phyloP scores from a whole-genome alignment of 1,284 basidiomycete species.

The Ceratobasidium sp. region DNA sequence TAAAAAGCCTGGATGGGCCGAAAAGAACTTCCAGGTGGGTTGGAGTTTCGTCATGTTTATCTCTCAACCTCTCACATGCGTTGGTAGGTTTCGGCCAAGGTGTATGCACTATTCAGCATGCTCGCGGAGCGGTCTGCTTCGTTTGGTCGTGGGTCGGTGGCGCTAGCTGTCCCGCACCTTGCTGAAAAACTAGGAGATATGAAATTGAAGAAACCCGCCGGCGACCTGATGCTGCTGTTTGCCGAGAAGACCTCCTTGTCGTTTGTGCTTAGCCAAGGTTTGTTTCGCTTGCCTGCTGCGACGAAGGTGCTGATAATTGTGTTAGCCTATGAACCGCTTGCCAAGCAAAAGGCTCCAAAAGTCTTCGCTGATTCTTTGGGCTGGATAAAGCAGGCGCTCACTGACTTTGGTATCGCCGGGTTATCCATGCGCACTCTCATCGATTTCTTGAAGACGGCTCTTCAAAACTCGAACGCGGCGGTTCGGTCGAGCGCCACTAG shows the following conservation, averaged over 20 bases:
- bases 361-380: slow-evolving; percentile 89
- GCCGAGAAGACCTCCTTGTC: slow-evolving; percentile 94
- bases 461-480: slow-evolving; percentile 93
- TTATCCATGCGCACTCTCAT: slow-evolving; percentile 85
- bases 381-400: slow-evolving; percentile 88
- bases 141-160: slow-evolving; percentile 86
- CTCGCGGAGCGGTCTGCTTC: slow-evolving; percentile 81
- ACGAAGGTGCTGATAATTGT: slow-evolving; percentile 35
- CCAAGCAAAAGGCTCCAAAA: slow-evolving; percentile 96
- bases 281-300: slow-evolving; percentile 45
- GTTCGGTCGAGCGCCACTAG: slow-evolving; percentile 97
- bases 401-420: slow-evolving; percentile 93
- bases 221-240: slow-evolving; percentile 81
- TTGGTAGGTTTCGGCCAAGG: slow-evolving; percentile 80
- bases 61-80: slow-evolving; percentile 3
- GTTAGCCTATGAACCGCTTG: slow-evolving; percentile 86
- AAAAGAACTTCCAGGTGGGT: slow-evolving; percentile 96
- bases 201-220: slow-evolving; percentile 97
- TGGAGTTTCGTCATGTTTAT: slow-evolving; percentile 1
- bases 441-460: slow-evolving; percentile 84
- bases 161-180: slow-evolving; percentile 82
- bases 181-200: slow-evolving; percentile 95
- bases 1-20: slow-evolving; percentile 92
- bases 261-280: slow-evolving; percentile 92
- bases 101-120: slow-evolving; percentile 76